Percentiles rank a stretch among this genome's conserved stretches.
Conservation (phyloP, 257 asterid species). For the Solanum arcanum region DNA sequence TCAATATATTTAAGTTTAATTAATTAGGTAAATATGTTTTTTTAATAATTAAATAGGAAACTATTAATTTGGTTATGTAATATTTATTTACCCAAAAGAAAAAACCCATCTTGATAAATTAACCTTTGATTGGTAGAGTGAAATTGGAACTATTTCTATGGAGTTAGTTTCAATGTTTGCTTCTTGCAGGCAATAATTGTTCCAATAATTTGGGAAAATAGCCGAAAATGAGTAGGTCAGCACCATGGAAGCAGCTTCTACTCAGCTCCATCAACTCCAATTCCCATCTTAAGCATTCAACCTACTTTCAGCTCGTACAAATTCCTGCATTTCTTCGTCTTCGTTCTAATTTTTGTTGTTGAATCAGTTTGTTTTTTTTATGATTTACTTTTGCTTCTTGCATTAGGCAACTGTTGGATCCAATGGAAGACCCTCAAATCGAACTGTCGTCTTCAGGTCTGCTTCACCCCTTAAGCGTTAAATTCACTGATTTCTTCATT, state of each 20-base stretch:
- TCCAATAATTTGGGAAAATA: not conserved
- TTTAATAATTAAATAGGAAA: too few species aligned
- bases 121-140: too few species aligned
- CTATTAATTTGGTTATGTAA: not conserved
- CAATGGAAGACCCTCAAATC: constrained; percentile 65
- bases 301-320: constrained; percentile 72
- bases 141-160: not conserved
- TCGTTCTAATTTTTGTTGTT: not conserved
- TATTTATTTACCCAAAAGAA: too few species aligned
- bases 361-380: not conserved
- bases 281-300: constrained; percentile 63
- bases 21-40: too few species aligned
- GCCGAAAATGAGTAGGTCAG: constrained; percentile 34
- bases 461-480: not conserved
- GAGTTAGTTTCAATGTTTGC: not conserved
- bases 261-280: constrained; percentile 59
- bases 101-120: too few species aligned
- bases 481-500: not conserved
- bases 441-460: constrained; percentile 95
- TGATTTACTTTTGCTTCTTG: not conserved
- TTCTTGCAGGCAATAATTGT: not conserved
- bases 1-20: too few species aligned
- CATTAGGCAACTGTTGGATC: constrained; percentile 68
- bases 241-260: constrained; percentile 87
- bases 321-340: not conserved